Conservation (phyloP, 2,329 filamentous ascomycete genomes). For the Aureobasidium subglaciale region DNA sequence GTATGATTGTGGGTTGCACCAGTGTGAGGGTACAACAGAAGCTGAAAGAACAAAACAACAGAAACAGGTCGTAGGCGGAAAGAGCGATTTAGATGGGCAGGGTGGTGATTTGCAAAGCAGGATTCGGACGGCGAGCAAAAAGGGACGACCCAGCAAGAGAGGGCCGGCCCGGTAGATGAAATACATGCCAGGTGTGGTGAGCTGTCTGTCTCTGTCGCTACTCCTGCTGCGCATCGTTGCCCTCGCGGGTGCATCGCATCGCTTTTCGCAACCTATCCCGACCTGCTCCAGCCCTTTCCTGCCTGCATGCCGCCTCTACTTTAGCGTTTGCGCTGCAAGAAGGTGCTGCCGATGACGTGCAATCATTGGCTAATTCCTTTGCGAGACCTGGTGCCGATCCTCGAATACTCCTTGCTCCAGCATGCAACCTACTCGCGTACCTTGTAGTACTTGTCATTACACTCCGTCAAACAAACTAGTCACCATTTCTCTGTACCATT, state of each 20-base stretch:
- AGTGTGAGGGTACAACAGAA: background rate
- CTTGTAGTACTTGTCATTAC: background rate
- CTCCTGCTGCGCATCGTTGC: background rate
- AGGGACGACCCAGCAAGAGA: background rate
- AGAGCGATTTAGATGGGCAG: background rate
- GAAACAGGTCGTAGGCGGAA: background rate
- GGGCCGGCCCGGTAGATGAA: conserved; percentile 7
- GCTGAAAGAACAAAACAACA: background rate
- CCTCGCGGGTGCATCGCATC: background rate
- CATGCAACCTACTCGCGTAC: background rate
- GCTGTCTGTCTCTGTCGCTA: background rate
- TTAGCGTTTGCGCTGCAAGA: conserved; percentile 1
- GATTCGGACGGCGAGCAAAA: background rate
- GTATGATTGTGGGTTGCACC: conserved; percentile 7
- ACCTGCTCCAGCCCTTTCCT: conserved; percentile 1
- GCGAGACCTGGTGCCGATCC: background rate
- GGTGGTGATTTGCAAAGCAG: background rate
- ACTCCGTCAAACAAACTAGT: background rate
- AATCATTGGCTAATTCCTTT: conserved; percentile 7
- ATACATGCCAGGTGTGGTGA: background rate
- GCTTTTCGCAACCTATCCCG: background rate
- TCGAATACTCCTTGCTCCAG: conserved; percentile 2
- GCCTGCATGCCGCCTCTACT: conserved; percentile 1
- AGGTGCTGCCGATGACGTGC: conserved; percentile 9
- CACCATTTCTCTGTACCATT: background rate